phyloP scores from a whole-genome alignment of 352 stramenopile genomes.

The Phytophthora tubulina region DNA sequence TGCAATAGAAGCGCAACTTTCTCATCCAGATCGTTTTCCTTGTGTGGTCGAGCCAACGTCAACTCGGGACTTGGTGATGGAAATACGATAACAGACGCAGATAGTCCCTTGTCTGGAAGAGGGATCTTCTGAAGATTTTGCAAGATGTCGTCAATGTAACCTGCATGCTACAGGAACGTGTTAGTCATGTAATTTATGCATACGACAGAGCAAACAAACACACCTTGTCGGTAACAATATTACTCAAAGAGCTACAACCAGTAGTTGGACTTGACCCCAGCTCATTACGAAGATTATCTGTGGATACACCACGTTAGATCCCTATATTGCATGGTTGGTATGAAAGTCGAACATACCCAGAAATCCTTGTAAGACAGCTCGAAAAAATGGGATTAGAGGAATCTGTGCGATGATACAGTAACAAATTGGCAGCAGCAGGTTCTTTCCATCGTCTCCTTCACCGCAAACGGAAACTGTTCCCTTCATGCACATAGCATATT shows the following conservation, averaged over 20 bases:
- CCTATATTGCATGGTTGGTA: neutral
- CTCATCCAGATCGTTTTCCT: conserved; percentile 49
- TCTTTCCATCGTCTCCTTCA: conserved; percentile 9
- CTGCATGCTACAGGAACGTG: conserved; percentile 42
- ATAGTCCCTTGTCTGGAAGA: conserved; percentile 35
- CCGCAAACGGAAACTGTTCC: conserved; percentile 35
- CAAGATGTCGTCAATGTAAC: conserved; percentile 47
- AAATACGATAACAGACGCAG: conserved; percentile 34
- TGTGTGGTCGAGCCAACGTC: conserved; percentile 38
- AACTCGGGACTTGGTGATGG: conserved; percentile 22
- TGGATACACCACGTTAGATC: neutral
- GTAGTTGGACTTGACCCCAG: conserved; percentile 12
- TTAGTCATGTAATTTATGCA: neutral
- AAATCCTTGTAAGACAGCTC: conserved; percentile 41
- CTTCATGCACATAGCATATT: conserved; percentile 71
- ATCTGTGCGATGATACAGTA: conserved; percentile 61
- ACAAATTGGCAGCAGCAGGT: conserved; percentile 49
- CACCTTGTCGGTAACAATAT: conserved; percentile 60
- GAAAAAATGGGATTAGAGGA: conserved; percentile 60
- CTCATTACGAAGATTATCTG: conserved; percentile 40
- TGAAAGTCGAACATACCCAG: conserved; percentile 34
- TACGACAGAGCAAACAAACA: conserved; percentile 1
- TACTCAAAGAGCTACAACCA: conserved; percentile 18
- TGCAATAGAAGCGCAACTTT: conserved; percentile 54
- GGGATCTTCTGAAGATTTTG: conserved; percentile 31